Conservation (phyloP, 2,329 filamentous ascomycete genomes). For the Ophiognomonia clavigignenti-juglandacearum region DNA sequence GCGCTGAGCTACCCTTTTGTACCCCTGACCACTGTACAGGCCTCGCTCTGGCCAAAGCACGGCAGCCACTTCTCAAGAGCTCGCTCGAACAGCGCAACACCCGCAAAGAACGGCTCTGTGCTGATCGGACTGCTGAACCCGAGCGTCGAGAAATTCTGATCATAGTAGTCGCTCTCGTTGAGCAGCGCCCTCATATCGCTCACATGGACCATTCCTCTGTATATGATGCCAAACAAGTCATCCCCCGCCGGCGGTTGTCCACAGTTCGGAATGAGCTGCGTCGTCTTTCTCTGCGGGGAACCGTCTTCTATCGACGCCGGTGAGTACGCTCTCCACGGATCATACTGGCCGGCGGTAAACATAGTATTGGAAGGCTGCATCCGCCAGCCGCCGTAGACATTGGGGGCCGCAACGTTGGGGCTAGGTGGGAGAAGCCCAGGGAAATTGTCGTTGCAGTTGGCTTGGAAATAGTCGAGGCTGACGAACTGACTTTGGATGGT, state of each 20-base stretch:
- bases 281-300: conserved; percentile 6
- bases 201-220: conserved; percentile 12
- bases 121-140: conserved; percentile 5
- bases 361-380: conserved; percentile 21
- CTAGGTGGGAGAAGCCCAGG: background rate
- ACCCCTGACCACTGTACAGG: too few species aligned
- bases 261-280: conserved; percentile 11
- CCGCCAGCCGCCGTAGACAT: conserved; percentile 22
- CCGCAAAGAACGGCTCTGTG: background rate
- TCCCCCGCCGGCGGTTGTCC: conserved; percentile 1
- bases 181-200: conserved; percentile 9
- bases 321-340: conserved; percentile 23
- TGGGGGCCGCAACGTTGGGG: conserved; percentile 6
- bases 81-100: conserved; percentile 1
- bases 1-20: too few species aligned
- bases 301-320: conserved; percentile 8
- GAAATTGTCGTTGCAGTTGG: background rate
- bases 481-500: background rate
- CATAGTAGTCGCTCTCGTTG: conserved; percentile 1
- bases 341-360: conserved; percentile 26
- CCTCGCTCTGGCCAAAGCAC: too few species aligned
- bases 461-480: conserved; percentile 1
- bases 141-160: conserved; percentile 6
- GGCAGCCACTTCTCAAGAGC: conserved; percentile 8
- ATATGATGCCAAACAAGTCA: conserved; percentile 12